Percentiles rank a stretch among this genome's conserved stretches.
phyloP scores from a whole-genome alignment of 1,284 basidiomycete genomes.

The Papiliotrema nemorosa region DNA sequence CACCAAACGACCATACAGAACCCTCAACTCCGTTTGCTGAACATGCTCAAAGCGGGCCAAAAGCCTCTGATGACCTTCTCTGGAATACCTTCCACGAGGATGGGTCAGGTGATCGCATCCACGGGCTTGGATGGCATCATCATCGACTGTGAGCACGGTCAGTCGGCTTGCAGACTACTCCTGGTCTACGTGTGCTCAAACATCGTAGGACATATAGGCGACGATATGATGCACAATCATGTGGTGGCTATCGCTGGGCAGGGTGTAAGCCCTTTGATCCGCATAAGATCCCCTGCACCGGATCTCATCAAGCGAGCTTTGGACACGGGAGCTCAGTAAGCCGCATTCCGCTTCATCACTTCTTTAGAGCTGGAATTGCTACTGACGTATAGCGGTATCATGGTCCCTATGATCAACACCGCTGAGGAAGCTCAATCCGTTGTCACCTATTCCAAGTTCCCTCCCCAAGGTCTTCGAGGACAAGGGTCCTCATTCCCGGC shows the following conservation, averaged over 20 bases:
- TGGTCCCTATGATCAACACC: too few species aligned
- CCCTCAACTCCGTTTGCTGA: constrained; percentile 30
- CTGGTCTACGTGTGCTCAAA: neutral
- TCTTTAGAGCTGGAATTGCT: too few species aligned
- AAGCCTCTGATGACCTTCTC: constrained; percentile 34
- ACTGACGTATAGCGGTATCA: too few species aligned
- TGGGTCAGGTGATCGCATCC: constrained; percentile 28
- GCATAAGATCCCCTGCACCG: neutral
- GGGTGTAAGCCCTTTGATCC: neutral
- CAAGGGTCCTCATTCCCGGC: too few species aligned
- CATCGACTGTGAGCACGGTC: neutral
- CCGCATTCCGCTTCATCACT: too few species aligned
- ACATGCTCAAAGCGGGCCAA: constrained; percentile 16
- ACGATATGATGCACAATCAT: neutral
- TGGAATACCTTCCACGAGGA: constrained; percentile 21
- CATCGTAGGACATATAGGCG: neutral
- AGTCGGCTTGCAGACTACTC: neutral
- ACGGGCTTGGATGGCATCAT: constrained; percentile 24
- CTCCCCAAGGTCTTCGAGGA: neutral
- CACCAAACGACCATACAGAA: constrained; percentile 29
- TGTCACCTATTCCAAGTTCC: neutral
- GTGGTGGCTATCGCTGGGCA: neutral
- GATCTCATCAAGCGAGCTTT: neutral
- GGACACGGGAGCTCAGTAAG: neutral
- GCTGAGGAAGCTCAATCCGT: neutral